Base-by-base conservation (phyloP, 768 basidiomycete genomes). In the Suillus placidus region DNA sequence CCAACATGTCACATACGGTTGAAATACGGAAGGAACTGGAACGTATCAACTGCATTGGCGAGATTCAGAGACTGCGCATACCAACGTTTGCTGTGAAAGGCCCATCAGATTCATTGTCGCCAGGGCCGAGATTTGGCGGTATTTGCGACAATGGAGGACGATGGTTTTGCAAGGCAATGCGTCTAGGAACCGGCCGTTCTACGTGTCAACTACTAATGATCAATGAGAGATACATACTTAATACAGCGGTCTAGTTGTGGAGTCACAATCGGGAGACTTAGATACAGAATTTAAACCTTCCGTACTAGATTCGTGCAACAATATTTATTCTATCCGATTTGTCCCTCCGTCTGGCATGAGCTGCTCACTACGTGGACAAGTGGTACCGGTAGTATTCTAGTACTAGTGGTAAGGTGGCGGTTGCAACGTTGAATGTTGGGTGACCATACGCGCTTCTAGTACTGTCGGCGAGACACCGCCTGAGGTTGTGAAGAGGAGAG, bases 11-110 rank as follows among this genome's bases (percentile, higher is more conserved):
- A 54, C 16, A 49, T 54, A 5, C n/a, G n/a, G n/a, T n/a, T n/a
- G n/a, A n/a, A n/a, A n/a, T n/a, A n/a, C 52, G 52, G 30, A 32
- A 68, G 60, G 14, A 58, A 43, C 30, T 38, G 38, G 16, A 74
- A 56, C 72, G 64, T 35, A 67, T 42, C 4, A 71, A 64, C 20
- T 68, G 43, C 13, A 54, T 60, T 9, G 64, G 61, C 2, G 72
- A 55, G 64, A 34, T 71, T 64, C 2, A 68, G 61, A 30, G 75
- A 74, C 64, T 74, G 62, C 37, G 64, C 60, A 61, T 77, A 58
- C 67, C 73, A 34, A 76, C 68, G 52, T 76, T 71, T 35, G 70
- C 63, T 5, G 76, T 74, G 64, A 69, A 69, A 23, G 10, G 12
- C 69, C 55, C 47, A 10, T 65, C 63, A 26, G 26, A 26, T 26